Conservation (phyloP, 2,329 filamentous ascomycete species). For the Graphilbum fragrans region DNA sequence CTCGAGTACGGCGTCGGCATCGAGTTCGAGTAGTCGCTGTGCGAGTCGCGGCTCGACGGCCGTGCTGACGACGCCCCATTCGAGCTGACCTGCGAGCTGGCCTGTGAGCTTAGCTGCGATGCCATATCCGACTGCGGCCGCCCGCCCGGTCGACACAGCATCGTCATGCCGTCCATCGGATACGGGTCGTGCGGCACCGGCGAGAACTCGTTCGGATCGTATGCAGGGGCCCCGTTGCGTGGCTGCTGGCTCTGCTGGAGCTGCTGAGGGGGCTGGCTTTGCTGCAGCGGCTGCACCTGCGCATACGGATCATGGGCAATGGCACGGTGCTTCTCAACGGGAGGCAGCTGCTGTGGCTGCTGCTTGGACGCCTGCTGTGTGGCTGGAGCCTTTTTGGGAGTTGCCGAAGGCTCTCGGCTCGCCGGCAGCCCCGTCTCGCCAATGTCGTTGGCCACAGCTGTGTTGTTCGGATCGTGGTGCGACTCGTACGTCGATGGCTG, state of each 20-base stretch:
- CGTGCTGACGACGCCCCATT: conserved; percentile 45
- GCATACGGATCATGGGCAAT: conserved; percentile 3
- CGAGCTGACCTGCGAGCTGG: conserved; percentile 36
- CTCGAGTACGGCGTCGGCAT: conserved; percentile 87
- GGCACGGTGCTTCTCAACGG: not conserved
- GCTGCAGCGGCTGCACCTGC: conserved; percentile 14
- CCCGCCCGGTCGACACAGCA: conserved; percentile 63
- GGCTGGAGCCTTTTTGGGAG: conserved; percentile 35
- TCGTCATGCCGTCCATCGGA: conserved; percentile 91
- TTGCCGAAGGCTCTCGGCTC: conserved; percentile 36
- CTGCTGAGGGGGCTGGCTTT: conserved; percentile 7
- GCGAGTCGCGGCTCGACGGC: conserved; percentile 74
- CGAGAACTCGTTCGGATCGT: conserved; percentile 48
- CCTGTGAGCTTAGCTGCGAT: conserved; percentile 18
- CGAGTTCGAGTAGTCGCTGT: conserved; percentile 82
- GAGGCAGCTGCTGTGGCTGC: not conserved
- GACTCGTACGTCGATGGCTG: conserved; percentile 89
- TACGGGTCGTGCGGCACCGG: conserved; percentile 84
- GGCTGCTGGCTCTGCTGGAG: conserved; percentile 14
- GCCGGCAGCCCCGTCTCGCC: conserved; percentile 31
- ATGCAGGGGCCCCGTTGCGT: conserved; percentile 14
- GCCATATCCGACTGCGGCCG: conserved; percentile 23
- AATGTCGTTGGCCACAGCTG: conserved; percentile 43
- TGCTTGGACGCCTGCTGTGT: not conserved
- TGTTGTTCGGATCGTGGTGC: conserved; percentile 69